These are phyloP conservation scores for Ceratocystis ficicola DNA, from an alignment of 2,329 filamentous ascomycete genomes.

Conservation along the genomic window DNA sequence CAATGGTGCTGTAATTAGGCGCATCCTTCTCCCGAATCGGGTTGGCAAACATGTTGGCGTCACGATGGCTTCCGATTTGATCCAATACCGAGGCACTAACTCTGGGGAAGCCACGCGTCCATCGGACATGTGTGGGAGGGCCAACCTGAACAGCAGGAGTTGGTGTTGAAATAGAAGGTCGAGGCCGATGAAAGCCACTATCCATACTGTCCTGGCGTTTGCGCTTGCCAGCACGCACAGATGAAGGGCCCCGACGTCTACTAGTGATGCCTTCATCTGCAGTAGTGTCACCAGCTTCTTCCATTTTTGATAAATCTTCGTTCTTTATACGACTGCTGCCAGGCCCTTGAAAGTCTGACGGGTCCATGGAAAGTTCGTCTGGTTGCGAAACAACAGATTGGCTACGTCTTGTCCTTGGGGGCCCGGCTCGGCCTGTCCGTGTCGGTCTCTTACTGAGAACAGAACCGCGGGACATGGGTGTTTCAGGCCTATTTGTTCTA, in stretches of 20 bases:
- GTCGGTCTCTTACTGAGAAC: constrained; percentile 11
- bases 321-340: constrained; percentile 41
- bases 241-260: constrained; percentile 31
- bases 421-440: constrained; percentile 15
- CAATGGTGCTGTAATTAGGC: constrained; percentile 61
- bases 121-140: constrained; percentile 56
- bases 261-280: constrained; percentile 41
- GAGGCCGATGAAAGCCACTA: constrained; percentile 32
- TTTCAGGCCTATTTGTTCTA: constrained; percentile 20
- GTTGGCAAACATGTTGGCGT: constrained; percentile 68
- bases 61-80: constrained; percentile 62
- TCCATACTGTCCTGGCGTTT: constrained; percentile 44
- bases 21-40: constrained; percentile 63
- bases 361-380: constrained; percentile 39
- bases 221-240: constrained; percentile 32
- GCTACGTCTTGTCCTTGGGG: constrained; percentile 31
- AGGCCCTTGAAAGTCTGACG: constrained; percentile 27
- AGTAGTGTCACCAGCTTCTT: constrained; percentile 45
- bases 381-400: constrained; percentile 37
- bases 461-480: constrained; percentile 16
- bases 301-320: constrained; percentile 44
- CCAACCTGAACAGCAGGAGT: constrained; percentile 28
- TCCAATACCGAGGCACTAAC: constrained; percentile 62
- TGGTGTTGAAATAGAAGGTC: constrained; percentile 28
- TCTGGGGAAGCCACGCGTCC: constrained; percentile 63